Evolutionary conservation across 257 asterid species (phyloP).

Genomic region (Solanum sparsipilum): DNA sequence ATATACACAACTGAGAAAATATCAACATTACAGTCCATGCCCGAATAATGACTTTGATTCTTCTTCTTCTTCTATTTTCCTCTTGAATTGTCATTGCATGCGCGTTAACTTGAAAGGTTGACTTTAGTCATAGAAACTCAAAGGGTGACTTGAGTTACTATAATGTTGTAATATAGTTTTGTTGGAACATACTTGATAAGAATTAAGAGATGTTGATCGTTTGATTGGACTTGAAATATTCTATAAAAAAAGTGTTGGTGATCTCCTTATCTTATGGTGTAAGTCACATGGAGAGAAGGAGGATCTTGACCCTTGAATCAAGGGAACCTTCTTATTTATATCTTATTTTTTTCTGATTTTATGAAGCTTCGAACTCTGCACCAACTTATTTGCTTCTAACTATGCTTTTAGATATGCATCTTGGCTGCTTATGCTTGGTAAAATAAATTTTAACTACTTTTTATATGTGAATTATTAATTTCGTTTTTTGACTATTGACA

Average conservation of each 20-base stretch:
- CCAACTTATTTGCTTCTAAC: conserved; percentile 7
- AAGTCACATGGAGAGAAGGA: conserved; percentile 21
- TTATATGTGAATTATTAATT: no score
- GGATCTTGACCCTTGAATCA: conserved; percentile 37
- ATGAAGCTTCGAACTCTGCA: conserved; percentile 27
- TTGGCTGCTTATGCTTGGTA: not conserved
- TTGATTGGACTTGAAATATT: not conserved
- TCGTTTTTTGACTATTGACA: not conserved
- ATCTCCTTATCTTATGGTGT: conserved; percentile 40
- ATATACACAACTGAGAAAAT: conserved; percentile 13
- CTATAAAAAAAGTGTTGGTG: not conserved
- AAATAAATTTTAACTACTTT: not conserved
- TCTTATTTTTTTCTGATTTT: not conserved
- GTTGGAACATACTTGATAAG: not conserved
- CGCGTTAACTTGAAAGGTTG: not conserved
- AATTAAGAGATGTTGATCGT: not conserved
- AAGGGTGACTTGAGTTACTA: not conserved
- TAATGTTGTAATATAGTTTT: not conserved
- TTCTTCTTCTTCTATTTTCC: conserved; percentile 3
- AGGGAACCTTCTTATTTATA: conserved; percentile 34
- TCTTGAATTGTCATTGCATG: not conserved
- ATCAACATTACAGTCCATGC: conserved; percentile 23
- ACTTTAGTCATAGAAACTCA: not conserved
- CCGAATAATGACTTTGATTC: conserved; percentile 7
- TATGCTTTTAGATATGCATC: not conserved